Base-by-base conservation (phyloP, 1,284 basidiomycete species). In the Cronartium quercuum region DNA sequence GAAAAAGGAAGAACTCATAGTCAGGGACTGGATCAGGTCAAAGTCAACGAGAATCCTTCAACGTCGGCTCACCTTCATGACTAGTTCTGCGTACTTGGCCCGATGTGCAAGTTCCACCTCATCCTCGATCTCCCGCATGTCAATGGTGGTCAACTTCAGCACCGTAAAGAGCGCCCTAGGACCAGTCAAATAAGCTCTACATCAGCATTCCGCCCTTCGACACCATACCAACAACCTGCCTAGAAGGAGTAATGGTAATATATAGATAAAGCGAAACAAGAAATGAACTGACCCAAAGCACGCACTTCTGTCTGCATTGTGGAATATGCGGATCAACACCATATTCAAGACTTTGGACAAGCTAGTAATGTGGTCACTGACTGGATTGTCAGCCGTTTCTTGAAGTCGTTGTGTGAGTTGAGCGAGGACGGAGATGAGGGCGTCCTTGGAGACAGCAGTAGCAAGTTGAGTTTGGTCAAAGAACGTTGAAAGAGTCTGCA, bases 291-390 rank as follows among this genome's bases (percentile, higher is more conserved):
- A 93, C 90, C 91, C 87, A 84, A 97, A 96, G 66, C 98, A 90
- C 0, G 91, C 88, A 86, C 95, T 94, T 76, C 91, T 87, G 78
- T 93, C 86, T 40, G 91, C 91, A 15, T 93, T 94, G 41, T 92
- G 90, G 83, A 99, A 95, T 68, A 95, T 83, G 38, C 94, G 89
- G 69, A 98, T 85, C 76, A 98, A 91, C 76, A 98, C 94, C 89
- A 97, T 95, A 83, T 98, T 98, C 83, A 98, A 92, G 82, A 96
- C 97, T 76, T 92, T 89, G 24, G 94, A 94, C 78, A 96, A 81
- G 82, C 80, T 80, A 55, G 82, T 78, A 21, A 81, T 81, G 29
- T 81, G 73, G 71, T 80, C 68, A 77, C 79, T 78, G 15, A 71
- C 77, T 34, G 79, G 44, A 79, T 80, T 75, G 77, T 81, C 92